Evolutionary conservation across 2,329 filamentous ascomycete species (phyloP).

Genomic region (Anisogramma anomala): DNA sequence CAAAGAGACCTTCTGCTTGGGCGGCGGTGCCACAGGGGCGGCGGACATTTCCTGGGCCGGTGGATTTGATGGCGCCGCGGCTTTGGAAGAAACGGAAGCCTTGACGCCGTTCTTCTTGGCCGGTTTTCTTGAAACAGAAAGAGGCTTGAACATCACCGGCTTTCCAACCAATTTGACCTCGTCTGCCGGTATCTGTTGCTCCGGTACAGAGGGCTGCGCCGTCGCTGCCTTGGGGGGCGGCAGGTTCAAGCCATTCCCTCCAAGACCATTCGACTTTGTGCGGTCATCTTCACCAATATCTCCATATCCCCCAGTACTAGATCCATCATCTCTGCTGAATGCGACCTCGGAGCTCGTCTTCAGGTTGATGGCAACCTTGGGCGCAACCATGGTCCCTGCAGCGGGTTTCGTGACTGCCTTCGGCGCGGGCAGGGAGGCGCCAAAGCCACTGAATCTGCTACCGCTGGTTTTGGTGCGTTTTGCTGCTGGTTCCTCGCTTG

Average conservation of each 20-base stretch:
- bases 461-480: constrained; percentile 56
- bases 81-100: constrained; percentile 13
- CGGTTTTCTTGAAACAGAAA: constrained; percentile 69
- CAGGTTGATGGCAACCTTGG: constrained; percentile 52
- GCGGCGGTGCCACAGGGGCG: constrained; percentile 11
- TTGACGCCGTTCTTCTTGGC: constrained; percentile 46
- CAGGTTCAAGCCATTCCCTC: constrained; percentile 22
- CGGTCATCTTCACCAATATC: constrained; percentile 19
- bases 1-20: constrained; percentile 49
- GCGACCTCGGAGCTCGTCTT: constrained; percentile 77
- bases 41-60: constrained; percentile 3
- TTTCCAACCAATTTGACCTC: constrained; percentile 64
- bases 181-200: constrained; percentile 45
- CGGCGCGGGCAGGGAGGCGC: constrained; percentile 74
- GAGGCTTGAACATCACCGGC: constrained; percentile 75
- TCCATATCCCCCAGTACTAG: neutral
- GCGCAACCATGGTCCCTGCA: constrained; percentile 22
- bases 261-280: neutral
- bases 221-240: constrained; percentile 28
- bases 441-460: constrained; percentile 68
- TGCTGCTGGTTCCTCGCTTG: constrained; percentile 46
- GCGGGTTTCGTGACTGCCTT: constrained; percentile 37
- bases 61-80: constrained; percentile 13
- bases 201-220: constrained; percentile 38
- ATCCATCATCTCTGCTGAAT: constrained; percentile 50